Base-by-base conservation (phyloP, 2,329 filamentous ascomycete genomes). In the Grosmannia penicillata region DNA sequence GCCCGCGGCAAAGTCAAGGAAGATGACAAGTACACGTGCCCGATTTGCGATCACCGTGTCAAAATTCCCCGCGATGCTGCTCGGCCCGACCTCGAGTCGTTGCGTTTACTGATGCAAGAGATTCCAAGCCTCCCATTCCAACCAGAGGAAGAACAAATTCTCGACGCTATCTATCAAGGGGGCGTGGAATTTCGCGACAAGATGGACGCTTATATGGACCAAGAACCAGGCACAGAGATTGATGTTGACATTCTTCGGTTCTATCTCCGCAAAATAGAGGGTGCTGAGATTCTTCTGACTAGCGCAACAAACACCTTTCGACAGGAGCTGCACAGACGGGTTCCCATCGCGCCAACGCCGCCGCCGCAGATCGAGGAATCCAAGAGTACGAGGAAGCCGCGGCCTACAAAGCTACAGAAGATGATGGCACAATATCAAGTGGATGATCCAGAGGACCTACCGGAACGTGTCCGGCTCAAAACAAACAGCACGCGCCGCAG, bases 301-400 rank as follows among this genome's bases (percentile, higher is more conserved):
- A 81, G 79, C 41, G 91, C 98, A 61, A 95, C 89, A n/a, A 98
- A 98, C 54, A 94, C 93, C 57, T 89, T 98, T 63, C 78, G 89
- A 19, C 86, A 94, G 54, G 86, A 95, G 53, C 68, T 98, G 40
- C 91, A 98, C 59, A 93, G 85, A 54, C 94, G 84, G 82, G 85
- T 80, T 28, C 87, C 87, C 3, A 84, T 96, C 21, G 87, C 91
- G 2, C 82, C 85, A 0, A 72, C 84, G 13, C 68, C 91, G 11
- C 91, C 91, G 4, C 87, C 87, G 18, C 78, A 93, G 27, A 68
- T 94, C 9, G 82, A 94, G 44, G 73, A 80, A 14, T 96, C 89
- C 1, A 72, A 87, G 45, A 95, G 87, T 36, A 98, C 91, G 5
- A 75, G 91, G 42, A 98, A 98, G 58, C 91, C 91, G 29, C 78